Base-by-base conservation (phyloP, 108 stramenopile genomes). In the Discostella pseudostelligera region DNA sequence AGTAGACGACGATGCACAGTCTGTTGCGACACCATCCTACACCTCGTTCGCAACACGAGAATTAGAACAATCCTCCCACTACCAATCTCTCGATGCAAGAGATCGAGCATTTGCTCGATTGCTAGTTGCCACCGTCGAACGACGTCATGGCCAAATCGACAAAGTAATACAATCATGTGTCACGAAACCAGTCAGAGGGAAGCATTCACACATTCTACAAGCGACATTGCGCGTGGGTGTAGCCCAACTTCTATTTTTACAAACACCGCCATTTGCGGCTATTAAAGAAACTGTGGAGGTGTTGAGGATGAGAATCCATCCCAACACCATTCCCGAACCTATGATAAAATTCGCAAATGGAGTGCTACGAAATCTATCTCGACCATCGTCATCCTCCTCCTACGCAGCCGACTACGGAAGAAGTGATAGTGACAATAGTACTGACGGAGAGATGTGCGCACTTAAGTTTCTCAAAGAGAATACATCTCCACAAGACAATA, bases 321-420 rank as follows among this genome's bases (percentile, higher is more conserved):
- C 24, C 11, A 25, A 21, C 8, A 66, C 65, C 42, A 77, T 74
- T 35, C 81, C 81, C 20, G 76, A 89, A 60, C 51, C 84, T 20
- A 82, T 84, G 62, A 85, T 87, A 26, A 85, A 79, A n/a, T 87
- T 87, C 82, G 89, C 81, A 0, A 93, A 93, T 79, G 92, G 87
- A 16, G 78, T 90, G 1, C 64, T 93, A 10, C 73, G 92, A 42
- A 69, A 80, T 12, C 48, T 93, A 7, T 76, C 80, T 10, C 59
- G 81, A 37, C 65, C 56, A 46, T 17, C 45, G 6, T 20, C 25
- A 25, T 44, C 47, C 8, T 32, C 32, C 32, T 32, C 32, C 32
- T 32, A n/a, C n/a, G n/a, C n/a, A n/a, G n/a, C n/a, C 32, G 32
- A 32, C 5, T 32, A 5, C 32, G 5, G 5, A 32, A 3, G 5